Percentiles rank a stretch among this genome's conserved stretches.
Evolutionary conservation across 305 asterid genomes (phyloP).

Genomic region (Solanum hybrid): DNA sequence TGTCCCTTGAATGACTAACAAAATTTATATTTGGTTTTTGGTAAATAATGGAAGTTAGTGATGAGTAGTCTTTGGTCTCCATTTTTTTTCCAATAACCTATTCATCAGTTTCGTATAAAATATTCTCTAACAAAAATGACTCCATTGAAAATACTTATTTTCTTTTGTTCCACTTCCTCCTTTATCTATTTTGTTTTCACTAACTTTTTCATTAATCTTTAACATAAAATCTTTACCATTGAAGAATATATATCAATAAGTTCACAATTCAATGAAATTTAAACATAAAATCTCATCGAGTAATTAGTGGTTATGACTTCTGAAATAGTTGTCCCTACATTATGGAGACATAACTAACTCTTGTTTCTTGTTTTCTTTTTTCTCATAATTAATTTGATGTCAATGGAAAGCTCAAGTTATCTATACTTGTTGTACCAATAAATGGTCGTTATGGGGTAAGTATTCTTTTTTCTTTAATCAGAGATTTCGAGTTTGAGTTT

Average conservation of each 20-base stretch:
- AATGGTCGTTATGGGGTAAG: no score
- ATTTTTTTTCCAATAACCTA: neutral
- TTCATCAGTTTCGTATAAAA: neutral
- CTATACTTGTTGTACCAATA: neutral
- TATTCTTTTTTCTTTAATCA: no score
- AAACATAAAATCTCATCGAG: neutral
- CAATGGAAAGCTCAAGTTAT: neutral
- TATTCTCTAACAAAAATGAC: no score
- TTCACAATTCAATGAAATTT: neutral
- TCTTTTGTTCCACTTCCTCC: neutral
- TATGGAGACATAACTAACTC: neutral
- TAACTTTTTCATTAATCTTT: neutral
- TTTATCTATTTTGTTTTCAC: neutral
- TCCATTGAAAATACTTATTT: no score
- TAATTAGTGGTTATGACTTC: neutral
- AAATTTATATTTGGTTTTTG: neutral
- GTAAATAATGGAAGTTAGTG: neutral
- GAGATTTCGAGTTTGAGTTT: no score
- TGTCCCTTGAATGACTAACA: neutral
- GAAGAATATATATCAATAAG: neutral
- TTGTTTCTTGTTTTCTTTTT: neutral
- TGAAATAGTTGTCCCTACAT: neutral
- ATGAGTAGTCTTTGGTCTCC: neutral
- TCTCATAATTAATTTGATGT: neutral
- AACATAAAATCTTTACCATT: neutral